Evolutionary conservation across 2,329 filamentous ascomycete species (phyloP), one percentile per base, ranked within the genome.

Genomic region (Fusarium sp.): DNA sequence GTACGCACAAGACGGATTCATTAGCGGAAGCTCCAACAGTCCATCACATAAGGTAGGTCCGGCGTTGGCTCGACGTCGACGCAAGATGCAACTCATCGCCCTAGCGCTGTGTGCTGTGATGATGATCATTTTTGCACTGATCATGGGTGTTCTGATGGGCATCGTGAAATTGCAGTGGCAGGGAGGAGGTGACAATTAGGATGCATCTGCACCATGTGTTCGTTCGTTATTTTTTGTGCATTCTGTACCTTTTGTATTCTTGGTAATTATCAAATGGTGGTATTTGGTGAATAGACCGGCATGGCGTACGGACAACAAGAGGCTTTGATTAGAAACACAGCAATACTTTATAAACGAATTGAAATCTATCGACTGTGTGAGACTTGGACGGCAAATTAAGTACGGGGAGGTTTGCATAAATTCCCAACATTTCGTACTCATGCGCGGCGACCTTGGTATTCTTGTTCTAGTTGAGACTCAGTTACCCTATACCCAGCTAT

Each of bases 61-160:
- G 43, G 72, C 65, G n/a, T 63, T 72, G 42, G 63, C 61, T 20
- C 69, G 70, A 27, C 73, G 67, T 43, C 60, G 55, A 45, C 72
- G 71, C 28, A 72, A 66, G 53, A 23, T 72, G 18, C 68, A 69
- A 43, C 59, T 77, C 7, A 75, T 75, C 27, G 43, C 74, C 20
- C 32, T 76, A 21, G 41, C 63, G 42, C 18, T 74, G 45, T 68
- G 68, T 23, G 61, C 57, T 8, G n/a, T 75, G 14, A 20, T 73
- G 20, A 43, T 77, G n/a, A 74, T 77, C 55, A 45, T 72, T 4
- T 41, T 76, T 42, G 74, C 72, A 14, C 46, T 77, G 34, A 65
- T 72, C n/a, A 56, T 77, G 10, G 75, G 75, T 5, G 55, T 77
- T 14, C 63, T 75, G 18, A 49, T 77, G 48, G 75, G 75, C 5